These are phyloP conservation scores for Backusella circina DNA, from an alignment of 192 early-diverging fungal species.

Conservation along the genomic window DNA sequence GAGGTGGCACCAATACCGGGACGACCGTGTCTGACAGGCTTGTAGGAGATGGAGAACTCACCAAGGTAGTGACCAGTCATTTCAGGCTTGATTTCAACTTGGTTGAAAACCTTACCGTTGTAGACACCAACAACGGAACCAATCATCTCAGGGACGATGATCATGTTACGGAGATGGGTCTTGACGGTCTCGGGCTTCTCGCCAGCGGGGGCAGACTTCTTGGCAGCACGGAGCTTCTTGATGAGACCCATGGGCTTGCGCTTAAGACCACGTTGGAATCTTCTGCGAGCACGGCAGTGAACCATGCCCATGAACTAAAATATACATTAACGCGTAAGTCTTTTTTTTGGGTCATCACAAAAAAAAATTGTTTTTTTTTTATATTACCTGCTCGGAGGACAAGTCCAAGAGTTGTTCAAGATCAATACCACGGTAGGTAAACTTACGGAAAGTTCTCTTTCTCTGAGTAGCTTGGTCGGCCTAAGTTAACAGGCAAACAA, in stretches of 20 bases:
- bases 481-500: not conserved
- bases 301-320: constrained; percentile 87
- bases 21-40: constrained; percentile 99
- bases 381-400: constrained; percentile 73
- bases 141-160: constrained; percentile 99
- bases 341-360: not conserved
- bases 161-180: constrained; percentile 99
- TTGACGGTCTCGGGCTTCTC: constrained; percentile 98
- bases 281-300: constrained; percentile 92
- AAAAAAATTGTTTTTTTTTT: not conserved
- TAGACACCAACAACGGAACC: constrained; percentile 94
- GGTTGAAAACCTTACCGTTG: constrained; percentile 99
- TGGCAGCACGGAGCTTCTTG: constrained; percentile 99
- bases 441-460: constrained; percentile 98
- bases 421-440: constrained; percentile 97
- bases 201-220: constrained; percentile 82
- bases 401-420: constrained; percentile 95
- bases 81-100: constrained; percentile 90
- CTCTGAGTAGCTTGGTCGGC: constrained; percentile 48
- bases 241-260: constrained; percentile 99
- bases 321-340: not conserved
- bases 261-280: constrained; percentile 98
- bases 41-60: constrained; percentile 80
- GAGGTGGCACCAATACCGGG: constrained; percentile 99
- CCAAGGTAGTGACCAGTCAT: constrained; percentile 33